Percentiles rank a stretch among this genome's conserved stretches.
Conservation (phyloP, 1,284 basidiomycete species). For the Trametes pubescens region DNA sequence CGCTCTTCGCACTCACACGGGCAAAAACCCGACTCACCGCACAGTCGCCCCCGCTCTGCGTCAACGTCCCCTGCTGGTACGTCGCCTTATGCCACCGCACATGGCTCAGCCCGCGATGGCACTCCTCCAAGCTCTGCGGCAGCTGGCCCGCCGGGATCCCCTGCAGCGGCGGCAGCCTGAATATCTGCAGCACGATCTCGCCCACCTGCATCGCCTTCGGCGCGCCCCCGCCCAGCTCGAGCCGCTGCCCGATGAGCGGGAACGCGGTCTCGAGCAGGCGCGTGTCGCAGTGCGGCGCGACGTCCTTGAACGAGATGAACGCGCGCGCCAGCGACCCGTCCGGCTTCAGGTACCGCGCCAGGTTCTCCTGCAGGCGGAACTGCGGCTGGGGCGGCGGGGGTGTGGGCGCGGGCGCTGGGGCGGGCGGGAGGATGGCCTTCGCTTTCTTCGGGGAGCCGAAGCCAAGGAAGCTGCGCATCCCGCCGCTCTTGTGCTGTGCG, state of each 20-base stretch:
- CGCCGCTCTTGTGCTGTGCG: slow-evolving; percentile 38
- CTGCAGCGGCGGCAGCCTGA: slow-evolving; percentile 88
- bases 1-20: background rate
- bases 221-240: slow-evolving; percentile 59
- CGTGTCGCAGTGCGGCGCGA: slow-evolving; percentile 83
- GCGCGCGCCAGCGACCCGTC: slow-evolving; percentile 84
- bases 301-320: slow-evolving; percentile 87
- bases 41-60: slow-evolving; percentile 96
- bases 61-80: slow-evolving; percentile 92
- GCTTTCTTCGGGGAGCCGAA: slow-evolving; percentile 76
- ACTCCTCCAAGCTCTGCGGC: slow-evolving; percentile 93
- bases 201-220: slow-evolving; percentile 71
- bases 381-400: slow-evolving; percentile 49
- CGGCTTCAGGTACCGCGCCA: slow-evolving; percentile 83
- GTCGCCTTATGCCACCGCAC: slow-evolving; percentile 93
- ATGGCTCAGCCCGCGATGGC: slow-evolving; percentile 86
- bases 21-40: slow-evolving; percentile 54
- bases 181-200: slow-evolving; percentile 87
- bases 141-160: slow-evolving; percentile 81
- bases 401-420: slow-evolving; percentile 28
- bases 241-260: slow-evolving; percentile 82
- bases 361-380: slow-evolving; percentile 65
- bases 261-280: slow-evolving; percentile 85
- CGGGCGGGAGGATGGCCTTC: slow-evolving; percentile 47
- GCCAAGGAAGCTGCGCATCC: slow-evolving; percentile 79